These are phyloP conservation scores for Crassisporium funariophilum DNA, from an alignment of 768 basidiomycete species.

Conservation along the genomic window DNA sequence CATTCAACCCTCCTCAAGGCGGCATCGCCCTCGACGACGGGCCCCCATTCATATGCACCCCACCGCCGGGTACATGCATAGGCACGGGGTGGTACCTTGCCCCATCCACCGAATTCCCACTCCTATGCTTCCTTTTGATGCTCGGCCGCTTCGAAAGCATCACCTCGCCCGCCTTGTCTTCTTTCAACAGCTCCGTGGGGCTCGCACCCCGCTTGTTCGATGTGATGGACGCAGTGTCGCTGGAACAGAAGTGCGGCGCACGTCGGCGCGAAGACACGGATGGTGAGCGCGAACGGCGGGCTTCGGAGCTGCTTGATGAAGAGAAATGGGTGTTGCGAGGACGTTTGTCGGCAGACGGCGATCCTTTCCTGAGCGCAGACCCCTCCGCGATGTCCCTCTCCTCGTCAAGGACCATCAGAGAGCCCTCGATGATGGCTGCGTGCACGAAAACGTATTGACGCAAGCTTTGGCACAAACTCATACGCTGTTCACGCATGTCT, in stretches of 20 bases:
- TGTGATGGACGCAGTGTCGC: conserved; percentile 14
- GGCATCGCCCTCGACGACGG: conserved; percentile 14
- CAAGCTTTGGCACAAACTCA: conserved; percentile 94
- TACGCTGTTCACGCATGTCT: conserved; percentile 94
- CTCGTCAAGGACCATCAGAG: conserved; percentile 76
- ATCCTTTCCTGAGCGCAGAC: conserved; percentile 11
- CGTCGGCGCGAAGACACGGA: conserved; percentile 8
- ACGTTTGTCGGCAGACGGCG: background rate
- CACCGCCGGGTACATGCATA: conserved; percentile 3
- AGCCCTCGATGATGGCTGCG: conserved; percentile 80
- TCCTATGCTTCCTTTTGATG: conserved; percentile 42
- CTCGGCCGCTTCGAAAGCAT: conserved; percentile 69
- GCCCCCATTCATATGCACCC: conserved; percentile 10
- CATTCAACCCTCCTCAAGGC: too few relatives aligned
- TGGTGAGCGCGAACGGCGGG: conserved; percentile 1
- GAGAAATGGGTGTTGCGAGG: background rate
- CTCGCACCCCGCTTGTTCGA: conserved; percentile 68
- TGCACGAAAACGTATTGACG: conserved; percentile 96
- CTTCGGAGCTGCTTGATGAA: conserved; percentile 2
- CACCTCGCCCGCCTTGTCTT: conserved; percentile 58
- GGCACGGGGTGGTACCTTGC: conserved; percentile 17
- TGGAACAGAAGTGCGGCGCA: conserved; percentile 8
- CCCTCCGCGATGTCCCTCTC: conserved; percentile 44
- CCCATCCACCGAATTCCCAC: conserved; percentile 19
- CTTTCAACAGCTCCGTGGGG: conserved; percentile 67